Conservation (phyloP, 2,329 filamentous ascomycete species). For the Alternaria sp. region DNA sequence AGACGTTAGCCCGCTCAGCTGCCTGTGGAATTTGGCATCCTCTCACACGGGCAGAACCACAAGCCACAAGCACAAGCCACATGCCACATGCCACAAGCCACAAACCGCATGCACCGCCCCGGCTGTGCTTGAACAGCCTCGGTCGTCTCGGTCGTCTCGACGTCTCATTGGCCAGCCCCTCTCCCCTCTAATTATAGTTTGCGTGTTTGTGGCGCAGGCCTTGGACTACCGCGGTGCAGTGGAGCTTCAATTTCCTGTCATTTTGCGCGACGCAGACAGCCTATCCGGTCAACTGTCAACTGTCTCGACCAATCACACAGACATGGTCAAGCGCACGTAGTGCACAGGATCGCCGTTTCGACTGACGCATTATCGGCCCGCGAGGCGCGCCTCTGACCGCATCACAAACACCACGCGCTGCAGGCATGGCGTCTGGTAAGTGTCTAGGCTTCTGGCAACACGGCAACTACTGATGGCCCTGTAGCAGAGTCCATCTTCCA, state of each 20-base stretch:
- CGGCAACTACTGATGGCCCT: constrained; percentile 22
- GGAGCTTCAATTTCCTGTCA: constrained; percentile 20
- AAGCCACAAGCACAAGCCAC: neutral
- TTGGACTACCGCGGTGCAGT: neutral
- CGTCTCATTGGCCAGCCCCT: constrained; percentile 4
- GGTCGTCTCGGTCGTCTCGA: neutral
- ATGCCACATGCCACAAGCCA: neutral
- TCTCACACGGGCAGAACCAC: neutral
- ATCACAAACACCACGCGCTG: constrained; percentile 9
- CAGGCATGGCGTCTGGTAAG: constrained; percentile 35
- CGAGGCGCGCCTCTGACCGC: constrained; percentile 9
- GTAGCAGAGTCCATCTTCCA: constrained; percentile 62
- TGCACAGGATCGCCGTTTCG: constrained; percentile 10
- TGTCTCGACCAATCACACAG: constrained; percentile 8
- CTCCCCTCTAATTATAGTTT: neutral
- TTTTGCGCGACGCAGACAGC: constrained; percentile 9
- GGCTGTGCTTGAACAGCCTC: neutral
- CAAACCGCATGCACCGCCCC: constrained; percentile 12
- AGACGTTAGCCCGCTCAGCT: neutral
- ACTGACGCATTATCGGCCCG: constrained; percentile 7
- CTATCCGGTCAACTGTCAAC: neutral
- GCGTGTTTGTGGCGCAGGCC: constrained; percentile 15
- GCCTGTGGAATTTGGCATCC: neutral
- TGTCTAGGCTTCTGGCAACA: neutral
- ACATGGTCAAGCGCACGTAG: constrained; percentile 5